Evolutionary conservation across 495 filamentous ascomycete species (phyloP).

Genomic region (Cercophora scortea): DNA sequence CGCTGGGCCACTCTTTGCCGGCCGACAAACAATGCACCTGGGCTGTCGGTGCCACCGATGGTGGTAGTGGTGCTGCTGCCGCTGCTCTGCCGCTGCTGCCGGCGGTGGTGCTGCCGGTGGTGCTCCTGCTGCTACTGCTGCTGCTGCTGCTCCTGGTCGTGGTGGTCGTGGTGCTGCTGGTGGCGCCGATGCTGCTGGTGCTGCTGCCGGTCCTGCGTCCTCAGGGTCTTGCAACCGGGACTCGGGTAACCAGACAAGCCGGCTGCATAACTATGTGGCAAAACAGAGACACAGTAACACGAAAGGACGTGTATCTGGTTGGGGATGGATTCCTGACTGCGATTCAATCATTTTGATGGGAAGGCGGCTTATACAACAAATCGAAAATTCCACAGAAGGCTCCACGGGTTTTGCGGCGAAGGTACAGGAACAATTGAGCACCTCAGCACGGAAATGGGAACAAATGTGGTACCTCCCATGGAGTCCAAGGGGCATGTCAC

Average conservation of each 20-base stretch:
- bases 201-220: neutral
- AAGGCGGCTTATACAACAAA: no score
- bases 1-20: no score
- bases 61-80: neutral
- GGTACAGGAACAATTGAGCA: neutral
- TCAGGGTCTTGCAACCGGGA: neutral
- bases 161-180: neutral
- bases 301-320: slow-evolving; percentile 12
- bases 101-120: neutral
- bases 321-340: slow-evolving; percentile 11
- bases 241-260: neutral
- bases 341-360: no score
- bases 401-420: neutral
- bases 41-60: no score
- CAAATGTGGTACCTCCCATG: neutral
- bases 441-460: neutral
- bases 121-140: neutral
- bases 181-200: neutral
- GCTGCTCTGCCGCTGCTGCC: neutral
- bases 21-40: no score
- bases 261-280: slow-evolving; percentile 17
- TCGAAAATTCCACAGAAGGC: no score
- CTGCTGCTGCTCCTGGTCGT: neutral
- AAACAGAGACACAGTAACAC: slow-evolving; percentile 25
- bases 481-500: neutral